Conservation (phyloP, 2,329 filamentous ascomycete species). For the Penicillium hesseltinei region DNA sequence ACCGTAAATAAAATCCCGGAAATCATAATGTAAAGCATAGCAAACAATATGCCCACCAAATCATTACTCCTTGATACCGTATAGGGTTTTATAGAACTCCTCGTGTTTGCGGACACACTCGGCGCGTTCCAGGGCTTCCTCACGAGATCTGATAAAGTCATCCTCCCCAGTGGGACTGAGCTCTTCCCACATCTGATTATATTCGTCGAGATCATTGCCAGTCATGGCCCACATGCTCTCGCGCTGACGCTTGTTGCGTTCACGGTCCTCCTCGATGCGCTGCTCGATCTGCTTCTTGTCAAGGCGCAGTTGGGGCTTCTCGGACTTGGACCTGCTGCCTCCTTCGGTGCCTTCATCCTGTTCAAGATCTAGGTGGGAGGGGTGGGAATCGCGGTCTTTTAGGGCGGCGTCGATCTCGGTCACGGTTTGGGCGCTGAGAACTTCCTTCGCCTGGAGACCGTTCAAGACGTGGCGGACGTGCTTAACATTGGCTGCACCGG, state of each 20-base stretch:
- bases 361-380: slow-evolving; percentile 54
- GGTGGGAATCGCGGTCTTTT: slow-evolving; percentile 69
- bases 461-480: slow-evolving; percentile 80
- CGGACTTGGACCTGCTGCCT: slow-evolving; percentile 25
- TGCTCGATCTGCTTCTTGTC: slow-evolving; percentile 92
- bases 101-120: slow-evolving; percentile 39
- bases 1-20: not conserved
- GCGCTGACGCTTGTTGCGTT: slow-evolving; percentile 85
- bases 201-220: slow-evolving; percentile 65
- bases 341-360: slow-evolving; percentile 32
- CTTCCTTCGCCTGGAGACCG: slow-evolving; percentile 66
- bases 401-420: slow-evolving; percentile 79
- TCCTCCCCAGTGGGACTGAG: slow-evolving; percentile 84
- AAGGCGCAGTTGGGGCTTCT: slow-evolving; percentile 48
- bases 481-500: slow-evolving; percentile 89
- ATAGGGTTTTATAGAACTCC: slow-evolving; percentile 12
- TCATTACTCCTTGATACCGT: not conserved
- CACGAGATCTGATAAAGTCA: slow-evolving; percentile 71
- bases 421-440: slow-evolving; percentile 73
- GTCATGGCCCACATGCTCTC: slow-evolving; percentile 93
- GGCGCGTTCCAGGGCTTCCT: slow-evolving; percentile 64
- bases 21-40: not conserved
- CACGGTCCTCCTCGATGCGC: slow-evolving; percentile 92
- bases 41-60: not conserved
- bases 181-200: slow-evolving; percentile 81